Evolutionary conservation across 805 yeast species (phyloP), one percentile per base, ranked within the genome.

Genomic region (Spathaspora boniae): DNA sequence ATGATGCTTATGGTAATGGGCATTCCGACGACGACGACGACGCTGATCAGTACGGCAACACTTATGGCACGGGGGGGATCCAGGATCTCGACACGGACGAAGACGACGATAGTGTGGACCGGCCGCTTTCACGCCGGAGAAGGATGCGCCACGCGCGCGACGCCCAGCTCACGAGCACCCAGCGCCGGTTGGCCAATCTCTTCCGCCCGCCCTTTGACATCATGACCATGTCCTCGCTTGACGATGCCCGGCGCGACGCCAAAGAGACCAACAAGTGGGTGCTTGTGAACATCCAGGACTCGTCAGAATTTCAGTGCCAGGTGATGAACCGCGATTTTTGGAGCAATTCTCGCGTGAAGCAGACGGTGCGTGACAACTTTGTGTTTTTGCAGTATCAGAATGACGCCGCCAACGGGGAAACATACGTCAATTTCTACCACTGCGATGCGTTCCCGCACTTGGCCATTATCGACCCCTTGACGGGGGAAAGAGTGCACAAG

Each of bases 121-220:
- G 50, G n/a, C 43, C 35, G 9, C 34, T 47, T 18, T 51, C 62
- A 16, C 47, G 69, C 32, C 47, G 65, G 39, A 43, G 58, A 32
- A 40, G 44, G 11, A 34, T 42, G 22, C 48, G 60, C 43, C 59
- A 52, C 36, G 36, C 33, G 7, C 25, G 25, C 25, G 40, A 51
- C 26, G 34, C 36, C 15, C 69, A 67, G 32, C 58, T 78, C 34
- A 64, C 71, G 0, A 56, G 72, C 14, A 77, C 70, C 33, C 87
- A 76, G 58, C 70, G 78, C 44, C 68, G 94, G 33, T 65, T 93
- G 31, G 97, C 96, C 4, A 73, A 73, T 42, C 66, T 93, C 19
- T 93, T 91, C 59, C 71, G 91, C 42, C 98, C 98, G 0, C 99
- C 99, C 0, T 91, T 86, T 64, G 97, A 91, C 47, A 63, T 93